These are phyloP conservation scores for Lepiota brunneoincarnata DNA, from an alignment of 768 basidiomycete genomes.

Conservation along the genomic window DNA sequence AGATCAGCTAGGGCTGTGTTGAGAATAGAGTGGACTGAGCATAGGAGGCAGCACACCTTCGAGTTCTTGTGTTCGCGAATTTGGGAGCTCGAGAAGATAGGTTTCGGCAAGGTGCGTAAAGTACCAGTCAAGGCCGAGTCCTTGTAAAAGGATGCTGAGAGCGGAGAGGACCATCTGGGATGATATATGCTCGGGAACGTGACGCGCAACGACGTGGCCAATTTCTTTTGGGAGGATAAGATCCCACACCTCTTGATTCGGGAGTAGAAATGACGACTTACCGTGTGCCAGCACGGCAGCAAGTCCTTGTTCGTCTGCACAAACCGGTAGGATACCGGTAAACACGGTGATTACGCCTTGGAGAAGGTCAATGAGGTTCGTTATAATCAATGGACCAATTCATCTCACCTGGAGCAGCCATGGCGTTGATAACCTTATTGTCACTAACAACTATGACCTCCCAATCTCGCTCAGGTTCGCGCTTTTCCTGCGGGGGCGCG, in stretches of 20 bases:
- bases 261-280: constrained; percentile 26
- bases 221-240: neutral
- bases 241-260: too few relatives aligned
- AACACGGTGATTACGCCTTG: constrained; percentile 80
- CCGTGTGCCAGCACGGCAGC: constrained; percentile 87
- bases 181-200: constrained; percentile 54
- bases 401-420: constrained; percentile 62
- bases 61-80: constrained; percentile 76
- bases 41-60: constrained; percentile 52
- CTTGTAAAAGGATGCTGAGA: constrained; percentile 39
- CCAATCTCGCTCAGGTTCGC: constrained; percentile 47
- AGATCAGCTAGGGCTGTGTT: constrained; percentile 59
- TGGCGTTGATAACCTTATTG: constrained; percentile 67
- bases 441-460: constrained; percentile 80
- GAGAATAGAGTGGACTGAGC: neutral
- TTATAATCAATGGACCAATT: neutral
- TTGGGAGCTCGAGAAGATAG: constrained; percentile 69
- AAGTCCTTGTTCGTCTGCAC: constrained; percentile 74
- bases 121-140: constrained; percentile 55
- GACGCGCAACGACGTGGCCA: constrained; percentile 31
- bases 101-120: constrained; percentile 46
- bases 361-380: neutral
- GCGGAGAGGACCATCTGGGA: constrained; percentile 40
- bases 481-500: constrained; percentile 16
- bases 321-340: constrained; percentile 83